These are phyloP conservation scores for Phlegmacium glaucopus DNA, from an alignment of 768 basidiomycete genomes.

Conservation along the genomic window DNA sequence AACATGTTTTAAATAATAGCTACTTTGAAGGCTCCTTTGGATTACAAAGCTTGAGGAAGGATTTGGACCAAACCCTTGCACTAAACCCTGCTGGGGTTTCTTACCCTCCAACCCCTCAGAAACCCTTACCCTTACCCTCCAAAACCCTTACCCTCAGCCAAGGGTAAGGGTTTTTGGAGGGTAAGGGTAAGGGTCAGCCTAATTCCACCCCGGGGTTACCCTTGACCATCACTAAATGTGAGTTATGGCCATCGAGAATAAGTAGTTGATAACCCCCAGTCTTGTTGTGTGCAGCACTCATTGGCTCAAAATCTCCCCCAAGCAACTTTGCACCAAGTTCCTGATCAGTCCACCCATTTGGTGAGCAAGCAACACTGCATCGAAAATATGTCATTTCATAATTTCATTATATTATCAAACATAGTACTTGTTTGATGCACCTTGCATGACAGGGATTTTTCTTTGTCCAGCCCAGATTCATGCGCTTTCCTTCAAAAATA, in stretches of 20 bases:
- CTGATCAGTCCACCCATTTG: conserved; percentile 37
- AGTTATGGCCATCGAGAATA: conserved; percentile 36
- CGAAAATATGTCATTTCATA: not conserved
- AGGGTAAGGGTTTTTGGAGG: too few relatives aligned
- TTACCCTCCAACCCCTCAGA: too few relatives aligned
- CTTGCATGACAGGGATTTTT: conserved; percentile 27
- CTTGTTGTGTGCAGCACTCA: conserved; percentile 12
- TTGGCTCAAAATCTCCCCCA: conserved; percentile 29
- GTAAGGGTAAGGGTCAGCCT: too few relatives aligned
- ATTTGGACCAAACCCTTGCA: too few relatives aligned
- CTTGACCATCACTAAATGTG: too few relatives aligned
- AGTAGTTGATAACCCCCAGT: conserved; percentile 23
- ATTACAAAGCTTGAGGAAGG: too few relatives aligned
- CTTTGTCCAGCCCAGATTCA: conserved; percentile 18
- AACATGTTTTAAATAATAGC: too few relatives aligned
- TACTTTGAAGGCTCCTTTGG: too few relatives aligned
- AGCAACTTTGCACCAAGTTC: conserved; percentile 32
- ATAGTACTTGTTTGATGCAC: conserved; percentile 12
- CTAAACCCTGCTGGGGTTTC: too few relatives aligned
- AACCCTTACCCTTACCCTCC: too few relatives aligned
- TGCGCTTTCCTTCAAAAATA: conserved; percentile 31
- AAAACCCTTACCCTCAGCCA: too few relatives aligned
- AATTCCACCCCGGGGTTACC: too few relatives aligned
- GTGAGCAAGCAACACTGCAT: conserved; percentile 28
- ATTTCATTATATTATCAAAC: conserved; percentile 1